Base-by-base conservation (phyloP, 2,329 filamentous ascomycete species). In the Clathrospora elynae region DNA sequence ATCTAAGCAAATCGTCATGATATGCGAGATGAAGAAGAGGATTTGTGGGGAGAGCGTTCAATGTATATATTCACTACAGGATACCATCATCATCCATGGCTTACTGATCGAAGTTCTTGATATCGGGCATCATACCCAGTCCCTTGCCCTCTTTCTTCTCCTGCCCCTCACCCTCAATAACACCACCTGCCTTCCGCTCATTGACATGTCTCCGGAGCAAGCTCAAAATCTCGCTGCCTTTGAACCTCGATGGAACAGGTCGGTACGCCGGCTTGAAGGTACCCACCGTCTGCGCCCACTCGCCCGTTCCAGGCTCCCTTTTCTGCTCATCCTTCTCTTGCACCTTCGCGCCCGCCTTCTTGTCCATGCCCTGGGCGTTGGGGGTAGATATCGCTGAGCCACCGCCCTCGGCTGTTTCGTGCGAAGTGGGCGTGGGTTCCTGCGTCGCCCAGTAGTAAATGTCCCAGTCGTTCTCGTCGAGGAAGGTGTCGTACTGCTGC, bases 371-470 rank as follows among this genome's bases (percentile, higher is more conserved):
- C 53, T 76, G 73, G 13, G 73, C 75, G 30, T 70, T 67, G 5
- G 71, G 65, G 3, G 71, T 70, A 8, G 77, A 72, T 47, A 71
- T 51, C 9, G 70, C 70, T 2, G 72, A 62, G n/a, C 71, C 72
- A 17, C 71, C 74, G 18, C 79, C 77, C 54, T 83, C 79, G 4
- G 79, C 77, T 32, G 77, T 77, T 43, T 82, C 76, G 38, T 76
- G 70, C 22, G 82, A 79, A n/a, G 80, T 80, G 1, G 78, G 74
- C 4, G 80, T 74, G 9, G 85, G 78, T 59, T 90, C 84, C 72
- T 99, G 93, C 11, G 93, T 99, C 3, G 88, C 90, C 93, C 93
- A 99, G 79, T 99, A 99, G 79, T 99, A 99, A 50, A 99, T 96
- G 70, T 99, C 93, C 93, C 93, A 99, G 76, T 99, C 93, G 73